Base-by-base conservation (phyloP, 305 asterid species). In the Solanum chacoense region DNA sequence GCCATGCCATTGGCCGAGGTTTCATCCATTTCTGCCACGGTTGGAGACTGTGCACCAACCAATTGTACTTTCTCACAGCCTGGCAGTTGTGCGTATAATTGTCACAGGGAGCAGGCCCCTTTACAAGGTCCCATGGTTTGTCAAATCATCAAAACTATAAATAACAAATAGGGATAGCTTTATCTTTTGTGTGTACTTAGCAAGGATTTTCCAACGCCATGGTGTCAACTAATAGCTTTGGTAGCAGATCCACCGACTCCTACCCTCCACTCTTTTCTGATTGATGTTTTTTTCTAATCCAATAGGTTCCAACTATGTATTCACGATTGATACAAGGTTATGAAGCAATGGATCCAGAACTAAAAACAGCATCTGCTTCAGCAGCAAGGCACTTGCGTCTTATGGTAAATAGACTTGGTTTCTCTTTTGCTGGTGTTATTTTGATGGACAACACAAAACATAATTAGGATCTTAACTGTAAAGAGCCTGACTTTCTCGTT, bases 311-410 rank as follows among this genome's bases (percentile, higher is more conserved):
- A 63, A 97, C 99, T 88, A 95, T 97, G 93, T 97, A 97, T 91
- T 94, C 99, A 22, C 97, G 99, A 89, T 90, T 97, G 89, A 94
- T 97, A 89, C 99, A 97, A 95, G 99, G 99, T 59, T 97, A 94
- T 35, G 98, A 95, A 92, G 93, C 96, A 65, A 96, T 97, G 99
- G 98, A 96, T 86, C 91, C 96, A 31, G 95, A 94, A 91, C 88
- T 90, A 90, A 96, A 94, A 90, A 85, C 93, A 88, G 93, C 93
- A 89, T 94, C 97, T 88, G 96, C 98, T 91, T 85, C 94, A 65
- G 96, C 98, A 81, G 99, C 98, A 34, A 93, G 94, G 63, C 93
- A 94, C 90, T 91, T 97, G 90, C 99, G 99, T 55, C 98, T 97
- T 87, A 97, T 97, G 99, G 99, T 97, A 95, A 38, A 91, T 90